A percentile compares a stretch with the other conserved stretches of the same genome.
Conservation (phyloP, 306 rosid species). For the Dryas alaskensis region DNA sequence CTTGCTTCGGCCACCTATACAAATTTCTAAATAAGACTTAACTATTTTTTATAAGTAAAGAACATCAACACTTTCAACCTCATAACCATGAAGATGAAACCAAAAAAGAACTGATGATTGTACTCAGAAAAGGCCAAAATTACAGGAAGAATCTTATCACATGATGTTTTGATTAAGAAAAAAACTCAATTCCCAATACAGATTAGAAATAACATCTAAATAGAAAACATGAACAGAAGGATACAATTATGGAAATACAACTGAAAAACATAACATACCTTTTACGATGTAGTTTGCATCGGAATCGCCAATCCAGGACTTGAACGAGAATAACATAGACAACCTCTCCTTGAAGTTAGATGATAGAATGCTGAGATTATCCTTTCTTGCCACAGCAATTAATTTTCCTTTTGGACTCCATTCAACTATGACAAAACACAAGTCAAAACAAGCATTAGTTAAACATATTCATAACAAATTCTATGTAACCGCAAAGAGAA, state of each 20-base stretch:
- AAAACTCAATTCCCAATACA: background rate
- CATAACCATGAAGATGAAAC: too few species aligned
- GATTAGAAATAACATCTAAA: background rate
- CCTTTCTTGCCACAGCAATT: constrained; percentile 71
- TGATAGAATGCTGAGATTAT: constrained; percentile 62
- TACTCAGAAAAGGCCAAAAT: too few species aligned
- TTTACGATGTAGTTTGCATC: constrained; percentile 37
- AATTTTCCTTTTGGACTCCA: constrained; percentile 66
- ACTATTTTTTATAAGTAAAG: too few species aligned
- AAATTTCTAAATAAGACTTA: too few species aligned
- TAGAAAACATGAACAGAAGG: background rate
- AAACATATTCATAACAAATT: background rate
- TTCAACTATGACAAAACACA: constrained; percentile 51
- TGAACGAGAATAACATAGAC: constrained; percentile 44
- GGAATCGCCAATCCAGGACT: constrained; percentile 47
- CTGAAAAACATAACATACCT: constrained; percentile 38
- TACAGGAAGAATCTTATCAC: too few species aligned
- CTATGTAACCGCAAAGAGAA: background rate
- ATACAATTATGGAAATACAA: background rate
- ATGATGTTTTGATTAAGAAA: too few species aligned
- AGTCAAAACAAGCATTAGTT: constrained; percentile 19
- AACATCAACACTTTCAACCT: too few species aligned
- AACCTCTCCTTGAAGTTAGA: constrained; percentile 55
- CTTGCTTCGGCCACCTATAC: too few species aligned
- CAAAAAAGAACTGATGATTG: too few species aligned